Conservation (phyloP, 1,284 basidiomycete species). For the Neolentinus lepideus region DNA sequence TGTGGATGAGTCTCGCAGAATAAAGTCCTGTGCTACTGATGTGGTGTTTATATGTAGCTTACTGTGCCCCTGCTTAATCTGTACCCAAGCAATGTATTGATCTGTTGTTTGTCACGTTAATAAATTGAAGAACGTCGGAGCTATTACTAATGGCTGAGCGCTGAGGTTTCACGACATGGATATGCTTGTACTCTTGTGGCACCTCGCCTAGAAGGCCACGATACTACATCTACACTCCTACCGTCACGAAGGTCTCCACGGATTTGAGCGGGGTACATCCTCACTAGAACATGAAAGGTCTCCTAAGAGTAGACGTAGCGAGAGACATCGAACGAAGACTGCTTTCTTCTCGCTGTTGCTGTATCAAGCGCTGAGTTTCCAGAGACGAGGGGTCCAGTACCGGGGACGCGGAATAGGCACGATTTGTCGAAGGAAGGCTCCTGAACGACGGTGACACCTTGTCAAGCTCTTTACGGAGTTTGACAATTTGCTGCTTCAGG, state of each 20-base stretch:
- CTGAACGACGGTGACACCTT: not conserved
- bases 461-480: not conserved
- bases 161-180: too few relatives aligned
- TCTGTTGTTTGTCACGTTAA: too few relatives aligned
- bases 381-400: not conserved
- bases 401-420: not conserved
- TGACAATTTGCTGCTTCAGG: not conserved
- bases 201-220: too few relatives aligned
- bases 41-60: not conserved
- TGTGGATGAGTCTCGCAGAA: conserved; percentile 70
- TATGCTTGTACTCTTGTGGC: not conserved
- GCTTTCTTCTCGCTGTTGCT: not conserved
- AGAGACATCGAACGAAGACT: not conserved
- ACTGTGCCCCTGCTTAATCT: not conserved
- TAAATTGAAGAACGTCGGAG: too few relatives aligned
- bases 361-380: not conserved
- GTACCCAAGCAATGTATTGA: not conserved
- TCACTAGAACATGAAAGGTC: not conserved
- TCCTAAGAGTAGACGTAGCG: not conserved
- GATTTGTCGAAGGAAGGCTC: not conserved
- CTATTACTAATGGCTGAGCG: too few relatives aligned
- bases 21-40: not conserved
- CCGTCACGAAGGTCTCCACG: too few relatives aligned
- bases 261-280: too few relatives aligned
- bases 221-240: too few relatives aligned